phyloP scores from a whole-genome alignment of 2,329 filamentous ascomycete species.

The Aspergillus luchuensis region DNA sequence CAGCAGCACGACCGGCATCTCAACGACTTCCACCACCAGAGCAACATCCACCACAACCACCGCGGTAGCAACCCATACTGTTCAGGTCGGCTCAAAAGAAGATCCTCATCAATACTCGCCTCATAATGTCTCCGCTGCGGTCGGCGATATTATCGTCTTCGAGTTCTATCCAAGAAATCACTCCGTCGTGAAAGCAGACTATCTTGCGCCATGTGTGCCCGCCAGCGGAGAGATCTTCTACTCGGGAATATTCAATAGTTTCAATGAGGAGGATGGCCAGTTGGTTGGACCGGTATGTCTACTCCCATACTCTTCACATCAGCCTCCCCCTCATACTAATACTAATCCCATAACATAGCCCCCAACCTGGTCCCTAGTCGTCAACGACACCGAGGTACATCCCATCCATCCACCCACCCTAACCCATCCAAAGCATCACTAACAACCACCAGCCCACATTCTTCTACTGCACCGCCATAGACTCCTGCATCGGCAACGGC shows the following conservation, averaged over 20 bases:
- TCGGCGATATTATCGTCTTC: constrained; percentile 51
- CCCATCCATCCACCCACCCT: neutral
- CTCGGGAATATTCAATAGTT: constrained; percentile 47
- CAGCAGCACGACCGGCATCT: neutral
- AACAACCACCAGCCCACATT: constrained; percentile 55
- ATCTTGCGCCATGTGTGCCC: constrained; percentile 63
- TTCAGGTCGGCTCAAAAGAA: constrained; percentile 37
- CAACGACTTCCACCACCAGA: constrained; percentile 6
- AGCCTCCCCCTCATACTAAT: neutral
- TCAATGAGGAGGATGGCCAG: constrained; percentile 49
- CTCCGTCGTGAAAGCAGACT: constrained; percentile 64
- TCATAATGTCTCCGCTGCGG: constrained; percentile 29
- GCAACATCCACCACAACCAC: constrained; percentile 18
- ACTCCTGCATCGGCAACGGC: constrained; percentile 63
- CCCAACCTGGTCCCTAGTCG: constrained; percentile 42
- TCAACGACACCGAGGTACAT: constrained; percentile 60
- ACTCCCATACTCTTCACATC: too few relatives aligned
- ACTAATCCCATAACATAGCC: constrained; percentile 23
- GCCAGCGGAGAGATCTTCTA: constrained; percentile 38
- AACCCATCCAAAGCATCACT: neutral
- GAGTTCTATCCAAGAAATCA: constrained; percentile 66
- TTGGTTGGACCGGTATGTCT: constrained; percentile 35
- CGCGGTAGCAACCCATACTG: constrained; percentile 31
- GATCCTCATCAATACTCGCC: constrained; percentile 38
- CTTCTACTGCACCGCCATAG: constrained; percentile 69